phyloP scores from a whole-genome alignment of 352 stramenopile genomes.

The Phytophthora multivora region DNA sequence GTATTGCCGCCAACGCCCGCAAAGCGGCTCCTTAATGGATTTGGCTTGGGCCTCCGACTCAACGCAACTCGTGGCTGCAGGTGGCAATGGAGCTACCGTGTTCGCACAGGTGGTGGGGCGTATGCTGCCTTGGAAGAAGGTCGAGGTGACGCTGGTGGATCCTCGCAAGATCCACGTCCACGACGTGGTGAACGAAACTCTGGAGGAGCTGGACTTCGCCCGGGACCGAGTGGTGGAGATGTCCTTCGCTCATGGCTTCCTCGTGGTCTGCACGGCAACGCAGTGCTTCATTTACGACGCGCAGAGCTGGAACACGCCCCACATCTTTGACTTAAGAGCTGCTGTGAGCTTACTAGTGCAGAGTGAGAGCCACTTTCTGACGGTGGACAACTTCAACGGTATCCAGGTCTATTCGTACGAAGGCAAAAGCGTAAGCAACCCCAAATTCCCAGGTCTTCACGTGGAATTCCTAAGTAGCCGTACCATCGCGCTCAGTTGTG shows the following conservation, averaged over 20 bases:
- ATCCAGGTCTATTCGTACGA: constrained; percentile 94
- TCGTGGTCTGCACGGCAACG: constrained; percentile 92
- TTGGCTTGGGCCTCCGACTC: constrained; percentile 91
- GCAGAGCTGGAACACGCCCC: constrained; percentile 92
- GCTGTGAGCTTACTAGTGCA: constrained; percentile 89
- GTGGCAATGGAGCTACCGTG: constrained; percentile 87
- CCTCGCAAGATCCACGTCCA: constrained; percentile 90
- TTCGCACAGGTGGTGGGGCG: constrained; percentile 91
- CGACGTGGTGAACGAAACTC: constrained; percentile 89
- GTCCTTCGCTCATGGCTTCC: constrained; percentile 89
- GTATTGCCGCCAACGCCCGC: constrained; percentile 82
- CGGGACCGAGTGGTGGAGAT: constrained; percentile 93
- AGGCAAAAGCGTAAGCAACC: constrained; percentile 85
- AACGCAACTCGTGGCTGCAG: constrained; percentile 89
- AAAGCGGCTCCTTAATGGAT: constrained; percentile 87
- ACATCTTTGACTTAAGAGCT: constrained; percentile 92
- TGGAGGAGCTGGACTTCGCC: constrained; percentile 93
- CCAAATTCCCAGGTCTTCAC: constrained; percentile 87
- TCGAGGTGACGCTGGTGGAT: constrained; percentile 83
- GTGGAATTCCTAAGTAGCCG: constrained; percentile 87
- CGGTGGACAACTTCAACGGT: constrained; percentile 88
- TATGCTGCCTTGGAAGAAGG: constrained; percentile 88
- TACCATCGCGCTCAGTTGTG: constrained; percentile 86
- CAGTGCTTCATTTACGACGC: constrained; percentile 94
- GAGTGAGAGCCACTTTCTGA: constrained; percentile 89